phyloP scores from a whole-genome alignment of 2,329 filamentous ascomycete genomes.

The Nakataea oryzae region DNA sequence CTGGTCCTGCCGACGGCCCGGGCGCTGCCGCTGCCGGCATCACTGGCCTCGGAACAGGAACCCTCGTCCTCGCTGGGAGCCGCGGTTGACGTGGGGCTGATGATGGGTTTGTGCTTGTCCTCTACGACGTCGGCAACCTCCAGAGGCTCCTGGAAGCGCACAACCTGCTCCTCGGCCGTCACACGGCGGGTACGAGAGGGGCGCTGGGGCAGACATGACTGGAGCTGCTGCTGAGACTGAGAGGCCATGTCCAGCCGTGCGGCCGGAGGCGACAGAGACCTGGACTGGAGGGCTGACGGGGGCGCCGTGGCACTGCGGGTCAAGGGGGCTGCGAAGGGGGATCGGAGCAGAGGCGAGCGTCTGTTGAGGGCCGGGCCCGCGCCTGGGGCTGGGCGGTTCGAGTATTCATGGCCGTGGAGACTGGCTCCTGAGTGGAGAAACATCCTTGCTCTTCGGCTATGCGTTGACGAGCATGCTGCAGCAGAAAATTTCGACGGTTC shows the following conservation, averaged over 20 bases:
- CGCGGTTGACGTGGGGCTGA: conserved; percentile 9
- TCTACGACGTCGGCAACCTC: conserved; percentile 10
- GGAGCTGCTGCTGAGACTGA: background rate
- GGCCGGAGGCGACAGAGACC: background rate
- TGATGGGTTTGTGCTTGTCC: conserved; percentile 10
- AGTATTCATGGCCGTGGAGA: conserved; percentile 51
- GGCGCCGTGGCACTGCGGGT: conserved; percentile 10
- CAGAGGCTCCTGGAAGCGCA: conserved; percentile 33
- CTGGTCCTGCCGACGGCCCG: conserved; percentile 18
- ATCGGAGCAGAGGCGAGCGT: conserved; percentile 30
- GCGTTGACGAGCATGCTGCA: background rate
- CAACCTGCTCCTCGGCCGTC: conserved; percentile 24
- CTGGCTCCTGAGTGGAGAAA: conserved; percentile 49
- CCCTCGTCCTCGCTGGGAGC: conserved; percentile 38
- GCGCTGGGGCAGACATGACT: background rate
- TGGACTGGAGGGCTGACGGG: conserved; percentile 5
- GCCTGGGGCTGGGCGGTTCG: conserved; percentile 22
- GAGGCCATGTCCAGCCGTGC: background rate
- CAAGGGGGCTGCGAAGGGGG: conserved; percentile 26
- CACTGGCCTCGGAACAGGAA: conserved; percentile 35
- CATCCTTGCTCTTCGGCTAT: conserved; percentile 26
- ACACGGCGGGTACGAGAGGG: background rate
- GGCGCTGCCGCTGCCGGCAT: conserved; percentile 13
- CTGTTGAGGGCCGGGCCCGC: conserved; percentile 19
- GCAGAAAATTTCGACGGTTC: background rate